A percentile compares a stretch with the other conserved stretches of the same genome.
Conservation (phyloP, 805 yeast genomes). For the Zygotorulaspora danielsina region DNA sequence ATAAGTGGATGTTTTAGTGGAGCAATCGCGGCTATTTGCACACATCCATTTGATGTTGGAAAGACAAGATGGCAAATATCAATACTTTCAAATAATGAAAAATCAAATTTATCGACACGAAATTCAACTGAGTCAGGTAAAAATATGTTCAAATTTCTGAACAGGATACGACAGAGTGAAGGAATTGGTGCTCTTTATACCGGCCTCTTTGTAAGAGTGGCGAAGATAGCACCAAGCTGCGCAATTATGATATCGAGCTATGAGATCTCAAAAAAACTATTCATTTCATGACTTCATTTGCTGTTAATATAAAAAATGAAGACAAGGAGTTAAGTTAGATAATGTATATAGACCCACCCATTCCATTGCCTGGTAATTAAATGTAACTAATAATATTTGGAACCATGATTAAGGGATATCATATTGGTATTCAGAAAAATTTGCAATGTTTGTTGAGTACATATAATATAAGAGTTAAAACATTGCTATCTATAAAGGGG, state of each 20-base stretch:
- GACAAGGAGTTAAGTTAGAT: no score
- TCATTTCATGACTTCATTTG: no score
- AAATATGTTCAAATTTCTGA: slow-evolving; percentile 65
- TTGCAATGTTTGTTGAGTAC: no score
- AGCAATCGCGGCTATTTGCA: slow-evolving; percentile 72
- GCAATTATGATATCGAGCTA: slow-evolving; percentile 97
- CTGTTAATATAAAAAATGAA: no score
- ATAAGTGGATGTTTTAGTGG: slow-evolving; percentile 84
- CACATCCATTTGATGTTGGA: slow-evolving; percentile 97
- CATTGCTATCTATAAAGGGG: slow-evolving; percentile 12
- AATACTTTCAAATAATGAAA: slow-evolving; percentile 17
- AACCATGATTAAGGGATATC: no score
- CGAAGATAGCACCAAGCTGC: slow-evolving; percentile 95
- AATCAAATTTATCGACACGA: slow-evolving; percentile 4
- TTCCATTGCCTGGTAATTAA: no score
- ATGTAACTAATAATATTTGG: no score
- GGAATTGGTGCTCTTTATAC: slow-evolving; percentile 83
- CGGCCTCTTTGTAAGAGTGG: slow-evolving; percentile 78
- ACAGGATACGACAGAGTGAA: slow-evolving; percentile 60
- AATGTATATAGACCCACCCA: no score
- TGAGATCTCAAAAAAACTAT: slow-evolving; percentile 74
- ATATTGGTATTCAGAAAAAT: no score
- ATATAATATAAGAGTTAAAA: no score
- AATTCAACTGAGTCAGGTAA: slow-evolving; percentile 15
- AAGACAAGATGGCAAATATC: slow-evolving; percentile 83